These are phyloP conservation scores for Sarocladium brachiariae DNA, from an alignment of 2,329 filamentous ascomycete genomes.

Conservation along the genomic window DNA sequence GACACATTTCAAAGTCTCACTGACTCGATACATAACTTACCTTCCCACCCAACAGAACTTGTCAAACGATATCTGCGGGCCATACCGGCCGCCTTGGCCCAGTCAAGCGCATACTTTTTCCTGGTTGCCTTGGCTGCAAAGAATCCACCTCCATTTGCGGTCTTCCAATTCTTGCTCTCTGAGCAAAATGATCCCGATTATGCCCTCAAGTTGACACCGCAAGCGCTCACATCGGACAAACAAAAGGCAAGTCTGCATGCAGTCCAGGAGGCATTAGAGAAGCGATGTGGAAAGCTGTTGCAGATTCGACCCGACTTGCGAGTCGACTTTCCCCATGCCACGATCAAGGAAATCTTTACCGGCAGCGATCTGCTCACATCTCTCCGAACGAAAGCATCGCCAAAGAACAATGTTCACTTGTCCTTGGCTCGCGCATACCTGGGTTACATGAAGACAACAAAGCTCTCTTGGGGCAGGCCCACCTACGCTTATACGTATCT, in stretches of 20 bases:
- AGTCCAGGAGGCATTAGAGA: not conserved
- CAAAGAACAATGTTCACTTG: not conserved
- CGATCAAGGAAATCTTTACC: not conserved
- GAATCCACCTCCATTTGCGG: not conserved
- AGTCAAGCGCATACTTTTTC: not conserved
- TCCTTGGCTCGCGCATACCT: not conserved
- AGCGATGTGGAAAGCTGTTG: not conserved
- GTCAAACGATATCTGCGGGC: not conserved
- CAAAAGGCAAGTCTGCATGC: not conserved
- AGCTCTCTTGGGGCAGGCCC: conserved; percentile 2
- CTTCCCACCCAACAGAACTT: not conserved
- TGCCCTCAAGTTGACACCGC: not conserved
- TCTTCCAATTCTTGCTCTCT: not conserved
- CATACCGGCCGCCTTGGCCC: not conserved
- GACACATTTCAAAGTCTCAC: not conserved
- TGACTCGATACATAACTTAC: not conserved
- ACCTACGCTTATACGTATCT: not conserved
- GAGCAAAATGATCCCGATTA: not conserved
- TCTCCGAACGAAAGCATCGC: not conserved
- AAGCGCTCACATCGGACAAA: not conserved
- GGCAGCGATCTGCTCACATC: not conserved
- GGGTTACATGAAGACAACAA: conserved; percentile 5
- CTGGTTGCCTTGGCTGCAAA: not conserved
- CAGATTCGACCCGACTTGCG: not conserved
- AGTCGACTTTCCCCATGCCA: not conserved